These are phyloP conservation scores for Ramalina intermedia DNA, from an alignment of 495 filamentous ascomycete genomes.

Conservation along the genomic window DNA sequence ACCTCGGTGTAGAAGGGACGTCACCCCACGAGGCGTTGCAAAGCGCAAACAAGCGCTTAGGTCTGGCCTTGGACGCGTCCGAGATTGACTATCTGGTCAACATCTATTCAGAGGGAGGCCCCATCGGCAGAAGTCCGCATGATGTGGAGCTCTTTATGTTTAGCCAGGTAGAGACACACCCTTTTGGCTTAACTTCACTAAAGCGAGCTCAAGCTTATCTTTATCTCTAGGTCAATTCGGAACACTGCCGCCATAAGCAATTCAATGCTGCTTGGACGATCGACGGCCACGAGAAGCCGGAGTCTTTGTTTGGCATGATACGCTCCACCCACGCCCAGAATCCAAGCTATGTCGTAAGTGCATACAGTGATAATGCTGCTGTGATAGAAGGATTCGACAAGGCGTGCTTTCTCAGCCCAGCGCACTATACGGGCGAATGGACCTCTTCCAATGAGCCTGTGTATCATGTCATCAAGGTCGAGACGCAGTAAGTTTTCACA, in stretches of 20 bases:
- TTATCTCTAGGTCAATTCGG: constrained; percentile 25
- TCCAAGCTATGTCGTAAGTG: constrained; percentile 70
- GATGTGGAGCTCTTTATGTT: constrained; percentile 99
- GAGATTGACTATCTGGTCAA: constrained; percentile 91
- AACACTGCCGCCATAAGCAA: constrained; percentile 56
- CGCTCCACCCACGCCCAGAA: constrained; percentile 74
- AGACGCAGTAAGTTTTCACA: constrained; percentile 47
- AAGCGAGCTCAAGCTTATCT: neutral
- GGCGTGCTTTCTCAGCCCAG: constrained; percentile 72
- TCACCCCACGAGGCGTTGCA: constrained; percentile 58
- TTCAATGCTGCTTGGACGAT: constrained; percentile 99
- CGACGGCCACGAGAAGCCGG: constrained; percentile 64
- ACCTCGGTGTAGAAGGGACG: constrained; percentile 45
- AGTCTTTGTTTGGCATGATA: constrained; percentile 88
- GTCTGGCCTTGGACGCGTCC: constrained; percentile 70
- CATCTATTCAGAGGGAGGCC: constrained; percentile 59
- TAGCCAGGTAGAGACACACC: constrained; percentile 63
- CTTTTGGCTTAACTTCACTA: neutral
- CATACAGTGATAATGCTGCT: constrained; percentile 95
- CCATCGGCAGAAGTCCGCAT: constrained; percentile 52
- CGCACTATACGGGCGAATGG: constrained; percentile 76
- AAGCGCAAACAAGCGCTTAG: constrained; percentile 66
- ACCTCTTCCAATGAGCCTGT: constrained; percentile 71
- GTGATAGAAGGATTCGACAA: constrained; percentile 50
- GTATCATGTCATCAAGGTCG: constrained; percentile 85